Evolutionary conservation across 305 asterid genomes (phyloP).

Genomic region (Fraxinus angustifolia): DNA sequence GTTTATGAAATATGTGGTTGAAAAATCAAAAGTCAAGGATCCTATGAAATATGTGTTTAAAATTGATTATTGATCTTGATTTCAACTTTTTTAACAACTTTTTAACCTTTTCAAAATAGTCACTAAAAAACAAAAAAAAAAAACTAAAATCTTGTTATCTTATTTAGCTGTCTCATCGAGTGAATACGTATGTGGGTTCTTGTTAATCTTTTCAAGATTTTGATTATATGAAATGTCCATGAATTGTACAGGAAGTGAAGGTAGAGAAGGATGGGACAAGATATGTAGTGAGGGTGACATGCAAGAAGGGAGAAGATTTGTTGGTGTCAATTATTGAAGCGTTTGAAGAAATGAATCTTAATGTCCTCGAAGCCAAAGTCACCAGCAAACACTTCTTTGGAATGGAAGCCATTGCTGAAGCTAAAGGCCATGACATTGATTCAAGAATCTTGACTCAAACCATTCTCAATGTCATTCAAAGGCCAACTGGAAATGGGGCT

Average conservation of each 20-base stretch:
- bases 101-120: no score
- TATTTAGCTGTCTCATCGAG: not conserved
- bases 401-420: constrained; percentile 65
- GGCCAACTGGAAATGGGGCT: constrained; percentile 3
- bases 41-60: not conserved
- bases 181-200: not conserved
- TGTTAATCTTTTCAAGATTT: not conserved
- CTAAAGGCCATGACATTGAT: constrained; percentile 29
- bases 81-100: not conserved
- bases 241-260: constrained; percentile 45
- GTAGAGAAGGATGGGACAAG: constrained; percentile 55
- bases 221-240: no score
- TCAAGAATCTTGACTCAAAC: constrained; percentile 34
- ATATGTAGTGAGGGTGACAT: constrained; percentile 43
- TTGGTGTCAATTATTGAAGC: constrained; percentile 48
- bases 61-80: no score
- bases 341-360: constrained; percentile 50
- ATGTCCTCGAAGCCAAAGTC: constrained; percentile 42
- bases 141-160: not conserved
- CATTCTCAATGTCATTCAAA: constrained; percentile 37
- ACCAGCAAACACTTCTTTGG: constrained; percentile 46
- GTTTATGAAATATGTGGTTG: no score
- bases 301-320: constrained; percentile 50
- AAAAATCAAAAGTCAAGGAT: not conserved
- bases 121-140: not conserved